phyloP scores from a whole-genome alignment of 2,329 filamentous ascomycete species.

The Aureobasidium sp. region DNA sequence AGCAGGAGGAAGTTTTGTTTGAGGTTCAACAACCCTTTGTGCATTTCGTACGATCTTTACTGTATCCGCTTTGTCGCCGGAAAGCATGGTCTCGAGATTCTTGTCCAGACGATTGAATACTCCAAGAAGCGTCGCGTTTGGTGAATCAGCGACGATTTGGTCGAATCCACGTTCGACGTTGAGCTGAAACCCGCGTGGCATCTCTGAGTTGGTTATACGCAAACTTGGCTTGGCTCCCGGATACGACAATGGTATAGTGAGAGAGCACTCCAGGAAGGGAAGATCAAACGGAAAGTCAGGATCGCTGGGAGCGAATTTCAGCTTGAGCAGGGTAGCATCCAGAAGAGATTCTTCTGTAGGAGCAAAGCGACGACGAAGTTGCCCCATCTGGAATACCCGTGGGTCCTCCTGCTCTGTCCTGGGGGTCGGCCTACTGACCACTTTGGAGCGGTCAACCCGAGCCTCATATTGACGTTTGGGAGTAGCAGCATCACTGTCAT shows the following conservation, averaged over 20 bases:
- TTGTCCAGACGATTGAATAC: slow-evolving; percentile 64
- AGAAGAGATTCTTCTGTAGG: slow-evolving; percentile 40
- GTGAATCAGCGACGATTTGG: slow-evolving; percentile 47
- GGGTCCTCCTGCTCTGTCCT: slow-evolving; percentile 58
- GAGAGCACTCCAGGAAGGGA: slow-evolving; percentile 56
- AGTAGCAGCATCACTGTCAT: neutral
- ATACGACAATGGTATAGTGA: slow-evolving; percentile 58
- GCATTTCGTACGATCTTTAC: slow-evolving; percentile 58
- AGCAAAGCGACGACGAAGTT: slow-evolving; percentile 59
- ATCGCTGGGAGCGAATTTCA: slow-evolving; percentile 64
- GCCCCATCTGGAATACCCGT: slow-evolving; percentile 64
- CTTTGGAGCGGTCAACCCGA: slow-evolving; percentile 36
- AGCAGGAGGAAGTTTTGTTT: neutral
- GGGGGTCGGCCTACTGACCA: slow-evolving; percentile 59
- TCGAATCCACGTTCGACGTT: slow-evolving; percentile 72
- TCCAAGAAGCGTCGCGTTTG: slow-evolving; percentile 53
- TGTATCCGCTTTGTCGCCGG: slow-evolving; percentile 62
- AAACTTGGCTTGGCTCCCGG: slow-evolving; percentile 52
- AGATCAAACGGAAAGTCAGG: slow-evolving; percentile 79
- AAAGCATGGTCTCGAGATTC: slow-evolving; percentile 61
- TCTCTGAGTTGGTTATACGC: slow-evolving; percentile 59
- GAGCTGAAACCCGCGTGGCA: slow-evolving; percentile 62
- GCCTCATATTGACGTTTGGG: slow-evolving; percentile 21
- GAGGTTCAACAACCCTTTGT: slow-evolving; percentile 1
- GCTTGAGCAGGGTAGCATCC: slow-evolving; percentile 50